Evolutionary conservation across 257 asterid species (phyloP).

Genomic region (Solanum gracilifrons): DNA sequence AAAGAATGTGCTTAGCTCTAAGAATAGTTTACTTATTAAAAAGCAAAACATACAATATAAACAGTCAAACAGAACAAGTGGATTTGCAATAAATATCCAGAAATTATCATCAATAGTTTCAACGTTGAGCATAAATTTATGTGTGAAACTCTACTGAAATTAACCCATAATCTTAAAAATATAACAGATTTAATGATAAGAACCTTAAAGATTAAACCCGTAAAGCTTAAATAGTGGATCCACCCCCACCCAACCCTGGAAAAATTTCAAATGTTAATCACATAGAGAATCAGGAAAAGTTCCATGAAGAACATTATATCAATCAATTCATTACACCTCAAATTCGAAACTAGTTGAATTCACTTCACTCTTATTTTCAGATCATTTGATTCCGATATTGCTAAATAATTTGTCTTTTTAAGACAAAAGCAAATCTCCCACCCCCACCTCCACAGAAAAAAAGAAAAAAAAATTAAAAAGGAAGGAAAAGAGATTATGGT

Average conservation of each 20-base stretch:
- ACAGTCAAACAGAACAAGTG: background rate
- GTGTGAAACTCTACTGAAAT: background rate
- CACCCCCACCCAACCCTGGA: background rate
- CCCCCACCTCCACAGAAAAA: background rate
- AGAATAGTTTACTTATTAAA: background rate
- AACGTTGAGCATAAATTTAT: background rate
- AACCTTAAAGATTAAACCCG: background rate
- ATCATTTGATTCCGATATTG: background rate
- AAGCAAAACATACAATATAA: background rate
- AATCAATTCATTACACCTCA: background rate
- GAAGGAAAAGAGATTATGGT: background rate
- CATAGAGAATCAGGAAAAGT: background rate
- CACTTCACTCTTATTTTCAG: background rate
- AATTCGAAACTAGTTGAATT: background rate
- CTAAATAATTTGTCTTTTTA: background rate
- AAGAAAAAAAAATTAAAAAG: background rate
- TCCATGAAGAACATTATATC: background rate
- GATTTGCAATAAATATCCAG: background rate
- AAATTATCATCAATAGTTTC: background rate
- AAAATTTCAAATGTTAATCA: background rate
- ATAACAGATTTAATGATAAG: background rate
- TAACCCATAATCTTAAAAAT: background rate
- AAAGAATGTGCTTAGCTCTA: slow-evolving; percentile 7
- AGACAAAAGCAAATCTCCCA: background rate
- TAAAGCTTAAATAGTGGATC: background rate